Percentiles rank a stretch among this genome's conserved stretches.
phyloP scores from a whole-genome alignment of 768 basidiomycete genomes.

The Amanita polypyramis region DNA sequence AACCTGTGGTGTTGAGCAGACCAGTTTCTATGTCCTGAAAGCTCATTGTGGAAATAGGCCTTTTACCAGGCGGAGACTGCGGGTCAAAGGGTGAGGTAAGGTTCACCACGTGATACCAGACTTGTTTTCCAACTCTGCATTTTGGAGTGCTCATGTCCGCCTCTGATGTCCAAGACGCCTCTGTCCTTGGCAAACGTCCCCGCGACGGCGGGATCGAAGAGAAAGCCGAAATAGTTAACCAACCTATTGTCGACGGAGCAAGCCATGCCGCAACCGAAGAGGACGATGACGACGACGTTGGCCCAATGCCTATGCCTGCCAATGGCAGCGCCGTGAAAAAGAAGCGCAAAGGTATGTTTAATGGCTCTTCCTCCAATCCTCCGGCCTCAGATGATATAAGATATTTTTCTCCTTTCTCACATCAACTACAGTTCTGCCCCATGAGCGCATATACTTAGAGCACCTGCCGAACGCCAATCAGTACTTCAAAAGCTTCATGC shows the following conservation, averaged over 20 bases:
- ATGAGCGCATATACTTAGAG: constrained; percentile 87
- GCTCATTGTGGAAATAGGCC: constrained; percentile 27
- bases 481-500: constrained; percentile 98
- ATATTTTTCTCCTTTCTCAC: constrained; percentile 10
- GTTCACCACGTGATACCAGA: not conserved
- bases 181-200: constrained; percentile 55
- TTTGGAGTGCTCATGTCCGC: constrained; percentile 25
- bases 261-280: constrained; percentile 24
- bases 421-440: constrained; percentile 65
- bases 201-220: constrained; percentile 26
- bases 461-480: constrained; percentile 88
- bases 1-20: constrained; percentile 23
- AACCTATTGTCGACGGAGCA: not conserved
- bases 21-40: constrained; percentile 50
- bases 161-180: constrained; percentile 32
- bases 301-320: constrained; percentile 78
- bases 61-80: not conserved
- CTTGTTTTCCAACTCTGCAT: constrained; percentile 2
- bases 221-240: constrained; percentile 6
- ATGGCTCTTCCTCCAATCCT: constrained; percentile 11
- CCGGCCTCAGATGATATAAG: constrained; percentile 25
- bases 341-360: constrained; percentile 68
- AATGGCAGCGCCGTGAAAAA: constrained; percentile 32
- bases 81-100: not conserved
- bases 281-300: constrained; percentile 62